phyloP scores from a whole-genome alignment of 2,329 filamentous ascomycete genomes.

The Kalaharituber pfeilii region DNA sequence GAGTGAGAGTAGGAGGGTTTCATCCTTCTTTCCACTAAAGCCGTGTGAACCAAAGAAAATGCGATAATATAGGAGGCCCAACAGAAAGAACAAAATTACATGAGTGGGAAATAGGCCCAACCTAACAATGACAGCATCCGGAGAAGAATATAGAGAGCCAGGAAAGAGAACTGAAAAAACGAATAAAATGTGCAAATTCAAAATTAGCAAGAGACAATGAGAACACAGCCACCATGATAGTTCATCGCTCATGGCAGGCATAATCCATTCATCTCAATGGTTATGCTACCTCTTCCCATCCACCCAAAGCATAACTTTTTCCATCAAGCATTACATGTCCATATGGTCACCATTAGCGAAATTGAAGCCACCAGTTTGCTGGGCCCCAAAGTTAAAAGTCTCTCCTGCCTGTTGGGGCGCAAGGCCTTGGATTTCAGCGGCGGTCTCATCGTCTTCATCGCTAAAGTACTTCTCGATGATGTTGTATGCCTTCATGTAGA shows the following conservation, averaged over 20 bases:
- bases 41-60: background rate
- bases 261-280: background rate
- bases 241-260: background rate
- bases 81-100: background rate
- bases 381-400: slow-evolving; percentile 58
- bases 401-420: slow-evolving; percentile 50
- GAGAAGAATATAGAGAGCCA: background rate
- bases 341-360: slow-evolving; percentile 67
- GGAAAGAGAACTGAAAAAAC: background rate
- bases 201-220: background rate
- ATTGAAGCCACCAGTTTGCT: slow-evolving; percentile 74
- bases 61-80: background rate
- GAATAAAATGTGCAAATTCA: too few relatives aligned
- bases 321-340: slow-evolving; percentile 49
- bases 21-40: background rate
- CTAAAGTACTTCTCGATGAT: slow-evolving; percentile 99
- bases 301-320: too few relatives aligned
- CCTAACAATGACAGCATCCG: background rate
- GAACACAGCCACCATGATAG: background rate
- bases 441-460: slow-evolving; percentile 71
- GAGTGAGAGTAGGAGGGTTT: too few relatives aligned
- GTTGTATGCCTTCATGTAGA: slow-evolving; percentile 99
- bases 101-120: slow-evolving; percentile 1
- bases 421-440: slow-evolving; percentile 61
- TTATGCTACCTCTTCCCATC: too few relatives aligned